These are phyloP conservation scores for Phytophthora tentaculata DNA, from an alignment of 352 stramenopile genomes.

Conservation along the genomic window DNA sequence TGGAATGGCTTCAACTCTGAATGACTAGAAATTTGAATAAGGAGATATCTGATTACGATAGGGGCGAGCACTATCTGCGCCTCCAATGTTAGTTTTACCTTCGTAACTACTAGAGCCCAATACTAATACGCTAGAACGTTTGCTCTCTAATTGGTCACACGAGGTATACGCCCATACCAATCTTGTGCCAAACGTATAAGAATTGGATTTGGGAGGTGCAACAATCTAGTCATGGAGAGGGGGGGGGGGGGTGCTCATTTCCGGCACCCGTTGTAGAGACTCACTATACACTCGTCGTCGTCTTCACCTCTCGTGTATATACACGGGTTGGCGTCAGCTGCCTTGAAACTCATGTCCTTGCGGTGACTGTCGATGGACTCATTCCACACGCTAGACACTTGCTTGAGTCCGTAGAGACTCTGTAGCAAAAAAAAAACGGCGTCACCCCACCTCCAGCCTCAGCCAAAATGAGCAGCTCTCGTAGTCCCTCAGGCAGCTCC, in stretches of 20 bases:
- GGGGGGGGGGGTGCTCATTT: not conserved
- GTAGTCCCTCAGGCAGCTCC: no score
- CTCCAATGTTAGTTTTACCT: not conserved
- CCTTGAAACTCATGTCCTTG: no score
- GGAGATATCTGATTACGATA: not conserved
- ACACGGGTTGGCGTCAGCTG: no score
- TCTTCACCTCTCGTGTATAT: no score
- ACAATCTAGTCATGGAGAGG: not conserved
- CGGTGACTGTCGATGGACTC: no score
- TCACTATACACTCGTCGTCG: no score
- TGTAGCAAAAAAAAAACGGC: no score
- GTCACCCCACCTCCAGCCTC: no score
- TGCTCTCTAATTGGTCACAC: not conserved
- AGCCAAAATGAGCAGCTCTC: no score
- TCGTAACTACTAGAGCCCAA: not conserved
- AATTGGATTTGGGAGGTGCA: not conserved
- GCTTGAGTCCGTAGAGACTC: no score
- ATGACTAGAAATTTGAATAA: not conserved
- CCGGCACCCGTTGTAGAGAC: not conserved
- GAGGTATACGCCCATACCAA: not conserved
- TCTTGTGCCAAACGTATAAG: not conserved
- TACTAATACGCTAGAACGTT: not conserved
- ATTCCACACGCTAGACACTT: no score
- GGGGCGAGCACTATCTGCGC: not conserved
- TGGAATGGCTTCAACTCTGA: not conserved